These are phyloP conservation scores for Evansstolkia leycettana DNA, from an alignment of 495 filamentous ascomycete genomes.

Conservation along the genomic window DNA sequence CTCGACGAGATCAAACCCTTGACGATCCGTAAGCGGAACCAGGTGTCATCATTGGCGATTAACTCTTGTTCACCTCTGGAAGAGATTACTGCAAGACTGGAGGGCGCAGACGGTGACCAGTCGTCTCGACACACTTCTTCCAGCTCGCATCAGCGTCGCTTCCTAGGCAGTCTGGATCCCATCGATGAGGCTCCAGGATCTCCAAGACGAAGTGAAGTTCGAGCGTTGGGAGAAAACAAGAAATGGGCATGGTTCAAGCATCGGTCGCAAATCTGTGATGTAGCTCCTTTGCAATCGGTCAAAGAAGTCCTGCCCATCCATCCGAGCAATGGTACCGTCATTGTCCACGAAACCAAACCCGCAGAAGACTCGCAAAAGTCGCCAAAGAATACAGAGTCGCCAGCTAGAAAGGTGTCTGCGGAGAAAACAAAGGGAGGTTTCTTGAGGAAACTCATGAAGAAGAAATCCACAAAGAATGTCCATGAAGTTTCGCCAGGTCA, in stretches of 20 bases:
- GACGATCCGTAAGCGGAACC: constrained; percentile 41
- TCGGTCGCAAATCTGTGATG: constrained; percentile 30
- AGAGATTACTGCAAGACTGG: background rate
- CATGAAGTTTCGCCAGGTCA: constrained; percentile 11
- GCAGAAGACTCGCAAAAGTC: background rate
- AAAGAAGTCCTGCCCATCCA: constrained; percentile 12
- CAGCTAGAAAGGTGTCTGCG: constrained; percentile 2
- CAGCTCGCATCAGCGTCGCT: constrained; percentile 9
- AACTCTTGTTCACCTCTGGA: background rate
- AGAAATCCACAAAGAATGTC: constrained; percentile 14
- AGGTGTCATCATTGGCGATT: background rate
- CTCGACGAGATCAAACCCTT: constrained; percentile 35
- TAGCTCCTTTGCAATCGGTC: constrained; percentile 6
- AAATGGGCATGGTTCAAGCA: constrained; percentile 59
- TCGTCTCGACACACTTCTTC: constrained; percentile 6
- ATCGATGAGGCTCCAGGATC: constrained; percentile 20
- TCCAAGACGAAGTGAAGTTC: constrained; percentile 13
- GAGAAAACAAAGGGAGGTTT: constrained; percentile 8
- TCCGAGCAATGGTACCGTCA: constrained; percentile 15
- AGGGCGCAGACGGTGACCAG: background rate
- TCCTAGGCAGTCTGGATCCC: constrained; percentile 13
- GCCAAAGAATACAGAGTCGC: constrained; percentile 3
- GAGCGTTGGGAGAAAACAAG: constrained; percentile 31
- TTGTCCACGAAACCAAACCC: constrained; percentile 12
- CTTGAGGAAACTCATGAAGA: constrained; percentile 23